Base-by-base conservation (phyloP, 2,329 filamentous ascomycete genomes). In the Fusarium coffeatum region DNA sequence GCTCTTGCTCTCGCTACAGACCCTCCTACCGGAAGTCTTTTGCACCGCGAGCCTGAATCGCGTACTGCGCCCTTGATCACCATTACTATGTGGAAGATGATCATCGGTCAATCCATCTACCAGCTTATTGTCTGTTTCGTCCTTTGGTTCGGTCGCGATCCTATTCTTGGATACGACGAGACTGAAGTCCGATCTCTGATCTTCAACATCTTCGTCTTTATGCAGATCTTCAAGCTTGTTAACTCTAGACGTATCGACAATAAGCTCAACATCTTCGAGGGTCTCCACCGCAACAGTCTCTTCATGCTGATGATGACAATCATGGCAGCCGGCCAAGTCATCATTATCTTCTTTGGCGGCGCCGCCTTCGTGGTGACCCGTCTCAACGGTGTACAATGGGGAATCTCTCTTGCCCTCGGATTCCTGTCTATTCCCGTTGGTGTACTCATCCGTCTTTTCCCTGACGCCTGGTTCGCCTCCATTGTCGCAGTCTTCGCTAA, bases 231-330 rank as follows among this genome's bases (percentile, higher is more conserved):
- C 80, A 91, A 91, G 77, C 84, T 89, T 74, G 84, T 89, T 79
- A 90, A 90, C 79, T 88, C 87, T 76, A 84, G 88, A 34, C 86
- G 87, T 1, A 68, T 97, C 16, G 94, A 97, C 79, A 97, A 97
- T 81, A 89, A 88, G 60, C 90, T 96, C 82, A 97, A 97, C 79
- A 91, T 97, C 63, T 93, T 97, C 56, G 93, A 97, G 79, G 92
- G 92, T 58, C 88, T 72, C 0, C 41, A 71, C 32, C 59, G 57
- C 8, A 71, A 72, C 28, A 48, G 55, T 5, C 46, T 71, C 10
- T 71, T 72, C 25, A 63, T 74, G 59, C 67, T 72, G 7, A 76
- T 67, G 50, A 73, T 82, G 47, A 74, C 76, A 46, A 76, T 82
- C 41, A 67, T 83, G 67, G 60, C 64, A 1, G 67, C 43, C 6